Evolutionary conservation across 352 stramenopile species (phyloP).

Genomic region (Phytophthora chlamydospora): DNA sequence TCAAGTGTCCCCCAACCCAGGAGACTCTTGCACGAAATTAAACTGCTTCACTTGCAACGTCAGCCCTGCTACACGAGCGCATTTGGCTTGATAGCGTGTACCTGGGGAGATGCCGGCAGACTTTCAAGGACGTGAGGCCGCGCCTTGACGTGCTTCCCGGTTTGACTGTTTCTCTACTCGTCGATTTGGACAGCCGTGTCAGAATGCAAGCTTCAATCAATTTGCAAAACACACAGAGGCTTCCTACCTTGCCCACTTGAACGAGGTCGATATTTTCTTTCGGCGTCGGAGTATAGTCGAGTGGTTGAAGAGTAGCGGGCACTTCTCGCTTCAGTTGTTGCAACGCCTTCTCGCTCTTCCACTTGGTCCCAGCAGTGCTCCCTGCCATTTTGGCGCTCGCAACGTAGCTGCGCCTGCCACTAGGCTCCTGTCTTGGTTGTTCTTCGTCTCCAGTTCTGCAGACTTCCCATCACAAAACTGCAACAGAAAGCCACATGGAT

Average conservation of each 20-base stretch:
- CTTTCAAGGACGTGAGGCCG: conserved; percentile 67
- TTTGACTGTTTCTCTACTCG: conserved; percentile 42
- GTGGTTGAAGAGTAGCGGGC: conserved; percentile 58
- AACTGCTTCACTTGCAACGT: conserved; percentile 7
- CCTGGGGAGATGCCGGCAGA: conserved; percentile 46
- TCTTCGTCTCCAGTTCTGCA: conserved; percentile 6
- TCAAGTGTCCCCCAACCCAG: not conserved
- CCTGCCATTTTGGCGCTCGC: conserved; percentile 30
- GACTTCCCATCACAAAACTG: conserved; percentile 3
- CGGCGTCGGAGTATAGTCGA: conserved; percentile 65
- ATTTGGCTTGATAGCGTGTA: conserved; percentile 20
- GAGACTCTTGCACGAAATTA: conserved; percentile 19
- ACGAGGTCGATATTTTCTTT: conserved; percentile 65
- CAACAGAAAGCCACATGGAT: conserved; percentile 1
- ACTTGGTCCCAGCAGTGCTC: conserved; percentile 31
- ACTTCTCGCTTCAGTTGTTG: conserved; percentile 42
- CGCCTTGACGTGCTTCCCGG: conserved; percentile 58
- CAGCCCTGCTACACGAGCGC: conserved; percentile 8
- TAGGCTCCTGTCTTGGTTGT: conserved; percentile 9
- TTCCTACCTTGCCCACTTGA: conserved; percentile 58
- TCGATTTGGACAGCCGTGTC: conserved; percentile 4
- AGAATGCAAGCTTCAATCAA: not conserved
- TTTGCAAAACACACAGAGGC: not conserved
- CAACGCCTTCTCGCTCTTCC: conserved; percentile 52
- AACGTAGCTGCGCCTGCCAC: conserved; percentile 5